Percentiles rank a stretch among this genome's conserved stretches.
phyloP scores from a whole-genome alignment of 208 protist species.

The Crithidia mellificae region DNA sequence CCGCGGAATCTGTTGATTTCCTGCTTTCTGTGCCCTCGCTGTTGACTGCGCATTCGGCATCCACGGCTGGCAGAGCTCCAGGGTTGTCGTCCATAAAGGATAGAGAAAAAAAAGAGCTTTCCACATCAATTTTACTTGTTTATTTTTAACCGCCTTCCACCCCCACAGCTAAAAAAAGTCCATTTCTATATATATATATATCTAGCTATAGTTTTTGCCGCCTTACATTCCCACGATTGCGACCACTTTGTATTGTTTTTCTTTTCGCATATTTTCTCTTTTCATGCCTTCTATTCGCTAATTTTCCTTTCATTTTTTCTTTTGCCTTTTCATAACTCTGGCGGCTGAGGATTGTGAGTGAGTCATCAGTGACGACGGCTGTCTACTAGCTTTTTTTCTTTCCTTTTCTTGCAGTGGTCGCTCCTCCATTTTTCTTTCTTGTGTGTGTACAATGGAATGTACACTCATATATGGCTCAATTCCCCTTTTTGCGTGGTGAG shows the following conservation, averaged over 20 bases:
- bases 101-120: no score
- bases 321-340: neutral
- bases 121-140: neutral
- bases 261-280: neutral
- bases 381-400: neutral
- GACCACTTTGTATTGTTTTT: neutral
- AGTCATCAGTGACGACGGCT: neutral
- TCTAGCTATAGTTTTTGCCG: neutral
- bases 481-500: no score
- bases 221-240: no score
- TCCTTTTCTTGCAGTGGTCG: no score
- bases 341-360: neutral
- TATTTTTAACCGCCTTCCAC: slow-evolving; percentile 1
- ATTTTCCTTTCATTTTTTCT: neutral
- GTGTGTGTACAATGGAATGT: no score
- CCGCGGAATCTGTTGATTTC: no score
- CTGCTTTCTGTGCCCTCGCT: no score
- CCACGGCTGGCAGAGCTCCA: no score
- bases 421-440: no score
- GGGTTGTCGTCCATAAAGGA: no score
- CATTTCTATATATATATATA: neutral
- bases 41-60: no score
- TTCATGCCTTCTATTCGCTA: neutral
- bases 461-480: no score
- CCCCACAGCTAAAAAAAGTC: neutral